Evolutionary conservation across 768 basidiomycete genomes (phyloP).

Genomic region (Boletus eberwhitei): DNA sequence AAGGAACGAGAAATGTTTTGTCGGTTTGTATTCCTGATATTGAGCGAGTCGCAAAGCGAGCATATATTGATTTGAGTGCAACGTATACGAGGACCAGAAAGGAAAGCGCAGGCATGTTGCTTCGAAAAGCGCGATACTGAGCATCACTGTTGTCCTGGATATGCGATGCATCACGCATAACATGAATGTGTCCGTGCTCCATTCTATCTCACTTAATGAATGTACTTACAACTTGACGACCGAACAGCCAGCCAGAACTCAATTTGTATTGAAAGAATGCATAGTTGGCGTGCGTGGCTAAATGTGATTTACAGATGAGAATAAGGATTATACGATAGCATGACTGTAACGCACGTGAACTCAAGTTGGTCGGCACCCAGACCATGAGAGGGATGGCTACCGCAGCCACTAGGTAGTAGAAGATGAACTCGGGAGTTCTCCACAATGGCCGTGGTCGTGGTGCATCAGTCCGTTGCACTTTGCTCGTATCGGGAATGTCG

Average conservation of each 20-base stretch:
- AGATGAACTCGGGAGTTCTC: slow-evolving; percentile 75
- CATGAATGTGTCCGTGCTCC: background rate
- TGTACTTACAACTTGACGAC: slow-evolving; percentile 67
- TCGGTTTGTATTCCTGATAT: slow-evolving; percentile 26
- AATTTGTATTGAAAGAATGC: slow-evolving; percentile 53
- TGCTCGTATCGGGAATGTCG: slow-evolving; percentile 45
- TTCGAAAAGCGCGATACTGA: slow-evolving; percentile 87
- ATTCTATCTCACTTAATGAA: background rate
- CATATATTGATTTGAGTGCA: slow-evolving; percentile 49
- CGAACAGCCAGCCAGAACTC: slow-evolving; percentile 77
- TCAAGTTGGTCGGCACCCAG: slow-evolving; percentile 71
- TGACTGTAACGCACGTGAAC: slow-evolving; percentile 57
- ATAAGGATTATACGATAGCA: background rate
- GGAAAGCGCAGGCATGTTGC: slow-evolving; percentile 65
- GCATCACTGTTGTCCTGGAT: slow-evolving; percentile 86
- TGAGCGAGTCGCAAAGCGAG: slow-evolving; percentile 24
- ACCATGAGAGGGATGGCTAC: slow-evolving; percentile 70
- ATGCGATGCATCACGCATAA: background rate
- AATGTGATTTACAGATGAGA: background rate
- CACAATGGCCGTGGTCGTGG: slow-evolving; percentile 54
- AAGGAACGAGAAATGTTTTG: slow-evolving; percentile 45
- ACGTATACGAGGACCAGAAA: slow-evolving; percentile 53
- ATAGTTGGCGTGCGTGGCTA: slow-evolving; percentile 78
- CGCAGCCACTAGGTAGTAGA: slow-evolving; percentile 63
- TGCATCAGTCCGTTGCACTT: slow-evolving; percentile 23